These are phyloP conservation scores for Mycena kentingensis DNA, from an alignment of 768 basidiomycete genomes.

Conservation along the genomic window DNA sequence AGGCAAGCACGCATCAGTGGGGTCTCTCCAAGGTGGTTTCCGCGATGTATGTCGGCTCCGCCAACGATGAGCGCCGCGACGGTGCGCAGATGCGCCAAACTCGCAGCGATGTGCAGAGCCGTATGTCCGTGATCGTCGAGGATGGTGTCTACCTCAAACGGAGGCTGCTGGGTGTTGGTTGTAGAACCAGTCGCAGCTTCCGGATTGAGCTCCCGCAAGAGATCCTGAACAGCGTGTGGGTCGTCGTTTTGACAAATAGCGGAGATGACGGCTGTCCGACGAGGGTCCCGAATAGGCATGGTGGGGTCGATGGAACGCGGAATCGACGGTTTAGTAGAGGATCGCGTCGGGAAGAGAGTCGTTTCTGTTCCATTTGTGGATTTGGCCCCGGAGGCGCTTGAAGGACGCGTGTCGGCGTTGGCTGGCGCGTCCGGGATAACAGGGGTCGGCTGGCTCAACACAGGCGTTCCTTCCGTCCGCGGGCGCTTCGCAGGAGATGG, in stretches of 20 bases:
- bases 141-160: constrained; percentile 75
- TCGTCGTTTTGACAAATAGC: constrained; percentile 74
- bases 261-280: constrained; percentile 64
- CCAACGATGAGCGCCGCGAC: constrained; percentile 69
- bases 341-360: constrained; percentile 54
- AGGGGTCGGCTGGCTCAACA: constrained; percentile 35
- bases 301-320: constrained; percentile 55
- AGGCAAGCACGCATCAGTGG: constrained; percentile 91
- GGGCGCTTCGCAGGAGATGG: constrained; percentile 74
- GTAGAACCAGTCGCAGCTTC: constrained; percentile 39
- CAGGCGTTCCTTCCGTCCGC: constrained; percentile 55
- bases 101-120: constrained; percentile 89
- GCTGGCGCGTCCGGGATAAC: constrained; percentile 32
- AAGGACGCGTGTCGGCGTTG: constrained; percentile 45
- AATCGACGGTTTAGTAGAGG: constrained; percentile 65
- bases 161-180: constrained; percentile 24
- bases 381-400: constrained; percentile 51
- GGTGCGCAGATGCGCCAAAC: constrained; percentile 70
- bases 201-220: constrained; percentile 64
- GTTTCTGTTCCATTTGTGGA: constrained; percentile 41
- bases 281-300: constrained; percentile 53
- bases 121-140: constrained; percentile 96
- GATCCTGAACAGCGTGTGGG: constrained; percentile 57
- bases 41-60: constrained; percentile 88
- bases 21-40: constrained; percentile 93